These are phyloP conservation scores for Mrakia frigida DNA, from an alignment of 768 basidiomycete species.

Conservation along the genomic window DNA sequence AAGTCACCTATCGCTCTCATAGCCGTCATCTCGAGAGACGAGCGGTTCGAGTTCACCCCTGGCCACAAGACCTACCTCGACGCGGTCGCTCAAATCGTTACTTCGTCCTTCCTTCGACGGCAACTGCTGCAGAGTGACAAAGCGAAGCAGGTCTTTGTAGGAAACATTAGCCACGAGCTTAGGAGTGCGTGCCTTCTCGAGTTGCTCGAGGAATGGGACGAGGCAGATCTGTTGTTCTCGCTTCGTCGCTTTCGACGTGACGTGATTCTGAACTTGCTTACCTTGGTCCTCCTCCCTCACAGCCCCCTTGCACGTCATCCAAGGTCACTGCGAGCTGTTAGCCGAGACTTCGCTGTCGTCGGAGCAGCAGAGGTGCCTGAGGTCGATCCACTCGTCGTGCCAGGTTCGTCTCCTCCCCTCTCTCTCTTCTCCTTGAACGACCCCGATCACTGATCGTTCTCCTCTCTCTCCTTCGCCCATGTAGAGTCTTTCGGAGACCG, in stretches of 20 bases:
- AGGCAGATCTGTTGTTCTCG: neutral
- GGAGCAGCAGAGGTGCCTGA: neutral
- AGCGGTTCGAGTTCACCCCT: neutral
- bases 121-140: neutral
- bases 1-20: neutral
- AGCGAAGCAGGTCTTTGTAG: slow-evolving; percentile 3
- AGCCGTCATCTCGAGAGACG: neutral
- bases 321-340: slow-evolving; percentile 8
- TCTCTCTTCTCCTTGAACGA: neutral
- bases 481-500: slow-evolving; percentile 9
- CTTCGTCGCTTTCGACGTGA: neutral
- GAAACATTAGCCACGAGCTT: slow-evolving; percentile 1
- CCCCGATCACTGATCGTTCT: neutral
- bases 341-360: neutral
- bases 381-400: slow-evolving; percentile 5
- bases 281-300: neutral
- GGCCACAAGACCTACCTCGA: neutral
- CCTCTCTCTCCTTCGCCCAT: neutral
- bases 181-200: neutral
- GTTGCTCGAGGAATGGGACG: neutral
- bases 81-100: neutral
- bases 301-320: neutral
- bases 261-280: neutral
- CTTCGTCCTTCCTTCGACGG: neutral
- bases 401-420: neutral